A percentile compares a stretch with the other conserved stretches of the same genome.
These are phyloP conservation scores for Mollisia scopiformis DNA, from an alignment of 2,329 filamentous ascomycete genomes.

Conservation along the genomic window DNA sequence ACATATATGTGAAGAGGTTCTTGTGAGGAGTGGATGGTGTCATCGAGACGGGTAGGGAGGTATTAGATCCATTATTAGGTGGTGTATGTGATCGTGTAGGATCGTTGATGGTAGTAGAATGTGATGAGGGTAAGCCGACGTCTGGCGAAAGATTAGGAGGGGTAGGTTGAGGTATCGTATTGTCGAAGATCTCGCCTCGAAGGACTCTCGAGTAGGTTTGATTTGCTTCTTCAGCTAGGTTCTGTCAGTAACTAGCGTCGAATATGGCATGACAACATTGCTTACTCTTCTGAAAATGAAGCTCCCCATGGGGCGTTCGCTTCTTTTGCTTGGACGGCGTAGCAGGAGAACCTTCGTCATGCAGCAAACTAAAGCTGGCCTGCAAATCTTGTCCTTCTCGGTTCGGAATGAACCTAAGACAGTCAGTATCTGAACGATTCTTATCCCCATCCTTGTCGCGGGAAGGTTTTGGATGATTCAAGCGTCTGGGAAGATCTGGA, in stretches of 20 bases:
- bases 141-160: constrained; percentile 66
- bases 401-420: constrained; percentile 88
- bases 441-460: constrained; percentile 1
- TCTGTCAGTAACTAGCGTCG: constrained; percentile 3
- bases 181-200: constrained; percentile 90
- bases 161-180: constrained; percentile 80
- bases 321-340: constrained; percentile 86
- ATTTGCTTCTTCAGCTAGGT: constrained; percentile 86
- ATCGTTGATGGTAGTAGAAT: constrained; percentile 62
- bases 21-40: constrained; percentile 97
- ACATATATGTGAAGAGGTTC: constrained; percentile 93
- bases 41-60: constrained; percentile 70
- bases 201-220: constrained; percentile 87
- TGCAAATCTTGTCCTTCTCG: constrained; percentile 90
- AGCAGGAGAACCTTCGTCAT: constrained; percentile 90
- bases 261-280: constrained; percentile 11
- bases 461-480: neutral
- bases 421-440: constrained; percentile 25
- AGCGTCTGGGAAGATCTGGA: neutral
- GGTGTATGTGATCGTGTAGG: constrained; percentile 80
- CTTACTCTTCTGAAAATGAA: constrained; percentile 92
- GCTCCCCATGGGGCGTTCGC: constrained; percentile 83
- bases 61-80: constrained; percentile 64
- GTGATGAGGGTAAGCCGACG: constrained; percentile 51
- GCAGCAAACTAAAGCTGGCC: constrained; percentile 87